Evolutionary conservation across 768 basidiomycete genomes (phyloP).

Genomic region (Leucocoprinus sp.): DNA sequence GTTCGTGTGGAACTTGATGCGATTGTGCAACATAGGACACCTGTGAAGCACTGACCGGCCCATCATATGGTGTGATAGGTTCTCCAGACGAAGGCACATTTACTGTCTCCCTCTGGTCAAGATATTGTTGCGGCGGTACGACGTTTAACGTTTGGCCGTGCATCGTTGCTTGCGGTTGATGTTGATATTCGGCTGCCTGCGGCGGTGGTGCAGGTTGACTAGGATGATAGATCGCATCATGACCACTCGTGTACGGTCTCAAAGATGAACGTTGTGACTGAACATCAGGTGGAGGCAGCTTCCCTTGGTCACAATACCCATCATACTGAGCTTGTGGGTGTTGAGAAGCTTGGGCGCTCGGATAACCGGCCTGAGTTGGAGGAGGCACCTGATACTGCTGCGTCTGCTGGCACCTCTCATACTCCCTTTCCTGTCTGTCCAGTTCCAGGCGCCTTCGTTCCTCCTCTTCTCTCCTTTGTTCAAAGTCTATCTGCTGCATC

Average conservation of each 20-base stretch:
- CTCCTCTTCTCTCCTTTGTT: constrained; percentile 20
- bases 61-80: constrained; percentile 11
- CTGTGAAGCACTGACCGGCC: no score
- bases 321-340: constrained; percentile 13
- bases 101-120: constrained; percentile 9
- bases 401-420: constrained; percentile 17
- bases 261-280: not conserved
- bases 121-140: constrained; percentile 19
- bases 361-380: not conserved
- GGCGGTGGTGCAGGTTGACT: not conserved
- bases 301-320: constrained; percentile 7
- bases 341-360: constrained; percentile 11
- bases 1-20: no score
- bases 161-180: constrained; percentile 3
- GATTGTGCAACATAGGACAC: constrained; percentile 3
- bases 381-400: constrained; percentile 11
- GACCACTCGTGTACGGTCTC: not conserved
- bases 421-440: constrained; percentile 18
- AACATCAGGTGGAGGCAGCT: not conserved
- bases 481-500: constrained; percentile 19
- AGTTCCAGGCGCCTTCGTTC: constrained; percentile 15
- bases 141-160: constrained; percentile 22
- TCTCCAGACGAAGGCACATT: constrained; percentile 12
- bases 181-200: constrained; percentile 8
- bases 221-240: not conserved